Evolutionary conservation across 441 rosid genomes (phyloP).

Genomic region (Pelargonium myrrhifolium): DNA sequence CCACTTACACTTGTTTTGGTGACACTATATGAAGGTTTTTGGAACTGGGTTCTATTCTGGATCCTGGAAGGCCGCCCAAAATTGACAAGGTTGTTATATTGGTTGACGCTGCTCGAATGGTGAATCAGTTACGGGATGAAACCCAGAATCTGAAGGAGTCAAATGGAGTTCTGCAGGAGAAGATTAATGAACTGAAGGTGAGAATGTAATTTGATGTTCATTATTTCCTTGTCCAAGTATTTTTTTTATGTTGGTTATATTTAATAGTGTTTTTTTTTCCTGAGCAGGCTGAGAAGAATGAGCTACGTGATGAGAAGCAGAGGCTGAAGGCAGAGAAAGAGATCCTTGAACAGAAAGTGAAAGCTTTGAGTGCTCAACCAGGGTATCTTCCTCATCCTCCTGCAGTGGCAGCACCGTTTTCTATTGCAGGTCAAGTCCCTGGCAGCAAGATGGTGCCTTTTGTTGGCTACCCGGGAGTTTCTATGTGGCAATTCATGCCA

Average conservation of each 20-base stretch:
- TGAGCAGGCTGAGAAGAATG: constrained; percentile 81
- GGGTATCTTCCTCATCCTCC: constrained; percentile 68
- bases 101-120: constrained; percentile 83
- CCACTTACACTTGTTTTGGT: neutral
- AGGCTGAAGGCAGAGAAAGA: constrained; percentile 92
- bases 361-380: constrained; percentile 56
- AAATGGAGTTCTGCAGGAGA: constrained; percentile 77
- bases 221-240: neutral
- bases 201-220: neutral
- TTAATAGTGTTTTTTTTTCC: neutral
- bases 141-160: constrained; percentile 87
- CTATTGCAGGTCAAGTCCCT: constrained; percentile 73
- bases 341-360: constrained; percentile 75
- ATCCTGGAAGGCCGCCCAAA: constrained; percentile 92
- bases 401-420: constrained; percentile 67
- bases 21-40: constrained; percentile 46
- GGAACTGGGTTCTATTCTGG: constrained; percentile 79
- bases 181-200: constrained; percentile 89
- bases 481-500: constrained; percentile 99
- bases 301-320: constrained; percentile 95
- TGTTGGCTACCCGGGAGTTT: constrained; percentile 89
- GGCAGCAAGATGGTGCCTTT: constrained; percentile 91
- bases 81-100: constrained; percentile 87
- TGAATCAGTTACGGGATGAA: constrained; percentile 75
- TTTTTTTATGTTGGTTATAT: neutral